These are phyloP conservation scores for Alopecurus myosuroides DNA, from an alignment of 176 grass and related monocot genomes.

Conservation along the genomic window DNA sequence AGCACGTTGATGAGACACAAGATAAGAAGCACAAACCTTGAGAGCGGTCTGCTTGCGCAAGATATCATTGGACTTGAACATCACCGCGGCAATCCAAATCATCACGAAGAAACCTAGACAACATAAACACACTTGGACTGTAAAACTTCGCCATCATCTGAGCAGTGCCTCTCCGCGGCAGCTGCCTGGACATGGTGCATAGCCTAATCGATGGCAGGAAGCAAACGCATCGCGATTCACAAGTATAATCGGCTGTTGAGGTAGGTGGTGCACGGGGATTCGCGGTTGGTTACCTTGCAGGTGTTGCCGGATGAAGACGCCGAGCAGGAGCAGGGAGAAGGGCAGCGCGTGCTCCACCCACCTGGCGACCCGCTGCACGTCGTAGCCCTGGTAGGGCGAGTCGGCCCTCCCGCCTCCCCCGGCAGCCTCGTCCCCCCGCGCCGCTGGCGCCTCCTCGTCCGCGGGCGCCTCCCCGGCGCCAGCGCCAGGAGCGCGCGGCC, in stretches of 20 bases:
- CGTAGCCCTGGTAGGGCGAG: constrained; percentile 65
- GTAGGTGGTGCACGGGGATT: not conserved
- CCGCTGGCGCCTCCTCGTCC: not conserved
- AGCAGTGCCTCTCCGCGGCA: not conserved
- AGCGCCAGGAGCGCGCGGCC: not conserved
- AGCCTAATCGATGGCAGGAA: not conserved
- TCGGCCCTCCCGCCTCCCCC: constrained; percentile 9
- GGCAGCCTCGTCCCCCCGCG: not conserved
- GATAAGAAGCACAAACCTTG: constrained; percentile 56
- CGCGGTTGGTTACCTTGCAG: constrained; percentile 59
- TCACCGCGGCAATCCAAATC: constrained; percentile 96
- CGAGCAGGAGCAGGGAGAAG: constrained; percentile 87
- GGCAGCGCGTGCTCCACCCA: constrained; percentile 95
- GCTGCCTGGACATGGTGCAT: no score
- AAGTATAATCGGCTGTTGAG: not conserved
- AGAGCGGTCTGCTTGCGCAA: constrained; percentile 91
- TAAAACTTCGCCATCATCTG: not conserved
- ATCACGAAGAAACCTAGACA: constrained; percentile 78
- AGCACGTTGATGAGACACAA: not conserved
- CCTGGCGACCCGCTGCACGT: constrained; percentile 87
- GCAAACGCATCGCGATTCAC: not conserved
- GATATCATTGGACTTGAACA: constrained; percentile 98
- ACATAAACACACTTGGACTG: not conserved
- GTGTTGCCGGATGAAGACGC: constrained; percentile 97
- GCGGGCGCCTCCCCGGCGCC: constrained; percentile 5